Base-by-base conservation (phyloP, 208 protist species). In the Crithidia fasciculata region DNA sequence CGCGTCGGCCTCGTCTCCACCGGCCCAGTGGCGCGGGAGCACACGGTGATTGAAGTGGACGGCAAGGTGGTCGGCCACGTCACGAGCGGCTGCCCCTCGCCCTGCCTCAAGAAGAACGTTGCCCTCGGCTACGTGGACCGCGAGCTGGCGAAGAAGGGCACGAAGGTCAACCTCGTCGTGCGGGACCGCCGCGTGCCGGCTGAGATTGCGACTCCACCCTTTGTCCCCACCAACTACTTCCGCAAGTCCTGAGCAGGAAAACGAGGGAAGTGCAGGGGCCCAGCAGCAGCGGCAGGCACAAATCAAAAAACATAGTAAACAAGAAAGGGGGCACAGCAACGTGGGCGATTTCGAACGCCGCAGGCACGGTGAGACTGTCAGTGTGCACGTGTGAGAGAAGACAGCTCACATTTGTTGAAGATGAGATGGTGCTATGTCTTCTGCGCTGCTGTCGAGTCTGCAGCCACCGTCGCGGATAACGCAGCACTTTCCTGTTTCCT, bases 41-140 rank as follows among this genome's bases (percentile, higher is more conserved):
- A 87, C 47, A 84, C 91, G 2, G 70, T 67, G 13, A 84, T 99
- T 49, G 72, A 90, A 39, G 67, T 75, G 12, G 76, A 88, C 15
- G 94, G 93, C 19, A 80, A 93, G 71, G 61, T 69, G 28, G 93
- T 98, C 8, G 98, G 98, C 55, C 47, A 84, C 28, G 84, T 99
- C 10, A 98, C 97, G 15, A 96, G 85, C 62, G 98, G 98, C 52
- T 84, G 82, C 41, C 82, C 94, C 19, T 95, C 88, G 4, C 98
- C 98, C 41, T 87, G 80, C 50, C 81, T 98, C 12, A 82, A 96
- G 72, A 85, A 85, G 70, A 93, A 95, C 66, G 94, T 99, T 64
- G 95, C 82, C 5, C 95, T 99, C 80, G 94, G 78, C 58, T 99
- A 98, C 77, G 61, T 99, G 1, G 67, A 94, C 45, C 93, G 85